phyloP scores from a whole-genome alignment of 108 stramenopile species.

The Cyclotella atomus region DNA sequence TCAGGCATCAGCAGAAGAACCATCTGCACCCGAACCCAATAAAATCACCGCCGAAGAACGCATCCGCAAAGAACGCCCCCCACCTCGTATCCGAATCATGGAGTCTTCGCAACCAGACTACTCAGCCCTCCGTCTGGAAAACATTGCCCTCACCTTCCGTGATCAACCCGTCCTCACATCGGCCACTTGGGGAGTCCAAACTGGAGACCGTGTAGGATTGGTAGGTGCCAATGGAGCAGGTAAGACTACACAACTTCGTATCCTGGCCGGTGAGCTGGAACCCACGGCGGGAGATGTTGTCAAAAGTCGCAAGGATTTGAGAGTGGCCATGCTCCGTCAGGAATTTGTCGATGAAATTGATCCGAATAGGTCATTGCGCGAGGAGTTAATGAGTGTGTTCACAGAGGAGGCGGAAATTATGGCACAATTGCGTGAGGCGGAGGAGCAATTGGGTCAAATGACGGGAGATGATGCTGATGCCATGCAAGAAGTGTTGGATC shows the following conservation, averaged over 20 bases:
- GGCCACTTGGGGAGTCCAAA: conserved; percentile 95
- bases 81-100: conserved; percentile 92
- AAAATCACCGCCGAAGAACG: conserved; percentile 88
- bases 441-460: conserved; percentile 62
- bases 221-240: conserved; percentile 86
- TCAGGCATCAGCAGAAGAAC: conserved; percentile 11
- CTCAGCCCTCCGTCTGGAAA: conserved; percentile 86
- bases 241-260: conserved; percentile 93
- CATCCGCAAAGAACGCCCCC: conserved; percentile 91
- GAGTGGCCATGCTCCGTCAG: conserved; percentile 94
- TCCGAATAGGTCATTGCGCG: conserved; percentile 73
- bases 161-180: conserved; percentile 94
- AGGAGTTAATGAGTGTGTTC: conserved; percentile 94
- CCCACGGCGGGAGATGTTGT: conserved; percentile 94
- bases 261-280: conserved; percentile 93
- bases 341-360: conserved; percentile 96
- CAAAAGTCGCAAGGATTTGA: conserved; percentile 76
- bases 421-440: conserved; percentile 62
- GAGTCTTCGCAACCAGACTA: conserved; percentile 88
- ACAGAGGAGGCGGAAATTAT: conserved; percentile 86
- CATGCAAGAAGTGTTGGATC: conserved; percentile 90
- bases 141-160: conserved; percentile 91
- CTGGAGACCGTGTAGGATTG: conserved; percentile 94
- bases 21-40: conserved; percentile 19
- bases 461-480: conserved; percentile 57